Evolutionary conservation across 768 basidiomycete species (phyloP), one percentile per base, ranked within the genome.

Genomic region (Xanthoconium purpureum): DNA sequence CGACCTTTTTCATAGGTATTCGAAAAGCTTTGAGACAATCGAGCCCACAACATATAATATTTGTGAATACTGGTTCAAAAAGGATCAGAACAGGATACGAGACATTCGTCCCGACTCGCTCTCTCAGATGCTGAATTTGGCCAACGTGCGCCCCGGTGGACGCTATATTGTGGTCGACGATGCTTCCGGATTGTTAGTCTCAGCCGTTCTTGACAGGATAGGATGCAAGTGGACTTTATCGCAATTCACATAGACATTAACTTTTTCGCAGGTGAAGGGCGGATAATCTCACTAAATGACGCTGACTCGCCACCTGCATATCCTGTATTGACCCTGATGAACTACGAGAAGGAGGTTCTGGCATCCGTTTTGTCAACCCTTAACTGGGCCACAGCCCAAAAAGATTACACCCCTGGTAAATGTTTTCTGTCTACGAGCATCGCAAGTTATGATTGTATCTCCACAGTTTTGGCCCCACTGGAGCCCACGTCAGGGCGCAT

Each of bases 291-390:
- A 2, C 85, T 99, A 59, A 91, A 88, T 61, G 91, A 95, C 59
- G 83, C 87, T 33, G 96, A 98, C 64, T 92, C 90, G 13, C 94
- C 96, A 6, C 96, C 97, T 8, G 88, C 93, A 40, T 96, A 92
- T 71, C 89, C 91, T 13, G 81, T 94, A 20, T 71, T 94, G 67
- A 75, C 78, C 4, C 78, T 87, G 56, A 93, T 98, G 91, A 98
- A 98, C 73, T 93, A 94, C 66, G 74, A 81, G 14, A 74, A 80
- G 38, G 77, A 82, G 43, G 65, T 74, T 12, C 65, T 79, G n/a
- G 75, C 78, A 17, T 71, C 80, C 6, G 77, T 86, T 12, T 73
- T 92, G 54, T 75, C 80, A 3, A 84, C 85, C 0, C 73, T 98
- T 18, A 97, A 97, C 69, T 99, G 96, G 96, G 89, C 91, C 24